A percentile compares a stretch with the other conserved stretches of the same genome.
Evolutionary conservation across 2,329 filamentous ascomycete genomes (phyloP).

Genomic region (Zasmidium cellare): DNA sequence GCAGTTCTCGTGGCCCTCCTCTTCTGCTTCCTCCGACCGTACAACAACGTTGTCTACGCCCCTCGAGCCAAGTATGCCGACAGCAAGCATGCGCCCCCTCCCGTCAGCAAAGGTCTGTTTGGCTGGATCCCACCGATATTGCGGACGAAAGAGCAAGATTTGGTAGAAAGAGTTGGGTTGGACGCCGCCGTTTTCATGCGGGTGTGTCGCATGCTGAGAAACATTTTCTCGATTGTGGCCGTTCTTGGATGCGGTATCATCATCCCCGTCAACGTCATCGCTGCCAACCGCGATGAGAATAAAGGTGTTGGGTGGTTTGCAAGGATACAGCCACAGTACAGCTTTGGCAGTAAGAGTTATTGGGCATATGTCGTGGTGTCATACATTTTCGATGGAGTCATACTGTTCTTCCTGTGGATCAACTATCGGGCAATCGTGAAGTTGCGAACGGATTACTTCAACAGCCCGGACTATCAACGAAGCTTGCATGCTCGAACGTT

Average conservation of each 20-base stretch:
- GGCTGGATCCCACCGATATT: constrained; percentile 82
- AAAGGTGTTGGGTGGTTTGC: constrained; percentile 45
- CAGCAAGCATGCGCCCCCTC: constrained; percentile 82
- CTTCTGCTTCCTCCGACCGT: constrained; percentile 88
- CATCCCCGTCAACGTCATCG: constrained; percentile 69
- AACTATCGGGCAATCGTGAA: constrained; percentile 76
- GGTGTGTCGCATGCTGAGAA: constrained; percentile 86
- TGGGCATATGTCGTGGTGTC: constrained; percentile 62
- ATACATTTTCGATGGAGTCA: constrained; percentile 69
- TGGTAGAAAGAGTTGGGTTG: constrained; percentile 82
- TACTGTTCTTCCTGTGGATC: constrained; percentile 82
- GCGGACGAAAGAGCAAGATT: constrained; percentile 71
- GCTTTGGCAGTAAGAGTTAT: constrained; percentile 46
- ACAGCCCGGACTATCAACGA: constrained; percentile 82
- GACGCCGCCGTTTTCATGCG: constrained; percentile 90
- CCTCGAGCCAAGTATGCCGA: constrained; percentile 92
- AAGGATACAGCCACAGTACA: constrained; percentile 58
- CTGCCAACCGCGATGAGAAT: constrained; percentile 30
- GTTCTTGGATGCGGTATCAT: constrained; percentile 74
- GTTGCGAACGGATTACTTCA: constrained; percentile 76
- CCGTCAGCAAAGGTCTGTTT: constrained; percentile 81
- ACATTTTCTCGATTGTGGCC: constrained; percentile 76
- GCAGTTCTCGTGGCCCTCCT: constrained; percentile 71
- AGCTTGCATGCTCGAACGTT: constrained; percentile 74
- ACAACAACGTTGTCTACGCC: constrained; percentile 90